phyloP scores from a whole-genome alignment of 2,329 filamentous ascomycete genomes.

The Bretziella fagacearum region DNA sequence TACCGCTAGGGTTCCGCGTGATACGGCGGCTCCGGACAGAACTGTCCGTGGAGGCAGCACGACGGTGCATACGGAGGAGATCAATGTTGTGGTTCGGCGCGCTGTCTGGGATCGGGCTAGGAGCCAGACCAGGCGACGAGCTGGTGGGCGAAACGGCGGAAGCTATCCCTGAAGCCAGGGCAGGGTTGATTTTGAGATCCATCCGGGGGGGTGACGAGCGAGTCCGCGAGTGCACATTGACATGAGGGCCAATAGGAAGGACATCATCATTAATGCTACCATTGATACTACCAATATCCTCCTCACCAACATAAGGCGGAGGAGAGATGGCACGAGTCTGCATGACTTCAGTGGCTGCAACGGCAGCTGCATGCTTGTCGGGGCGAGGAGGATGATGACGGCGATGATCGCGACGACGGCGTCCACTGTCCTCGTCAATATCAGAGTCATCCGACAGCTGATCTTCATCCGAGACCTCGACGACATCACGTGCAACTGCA shows the following conservation, averaged over 20 bases:
- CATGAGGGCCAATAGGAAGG: slow-evolving; percentile 2
- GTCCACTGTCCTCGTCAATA: slow-evolving; percentile 1
- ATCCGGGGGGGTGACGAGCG: slow-evolving; percentile 7
- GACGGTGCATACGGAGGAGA: slow-evolving; percentile 1
- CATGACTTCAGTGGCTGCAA: slow-evolving; percentile 12
- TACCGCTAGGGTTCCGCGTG: slow-evolving; percentile 5
- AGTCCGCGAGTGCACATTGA: slow-evolving; percentile 7
- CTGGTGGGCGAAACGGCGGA: slow-evolving; percentile 1
- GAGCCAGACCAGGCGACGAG: slow-evolving; percentile 10
- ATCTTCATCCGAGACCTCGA: slow-evolving; percentile 2
- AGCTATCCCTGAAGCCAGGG: not conserved
- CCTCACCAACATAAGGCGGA: not conserved
- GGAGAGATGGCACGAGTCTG: slow-evolving; percentile 10
- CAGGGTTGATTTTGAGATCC: slow-evolving; percentile 6
- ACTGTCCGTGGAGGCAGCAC: slow-evolving; percentile 9
- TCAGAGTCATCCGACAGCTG: slow-evolving; percentile 9
- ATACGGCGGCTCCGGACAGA: slow-evolving; percentile 6
- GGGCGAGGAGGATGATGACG: not conserved
- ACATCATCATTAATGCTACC: not conserved
- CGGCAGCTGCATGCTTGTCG: slow-evolving; percentile 6
- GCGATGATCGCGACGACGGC: not conserved
- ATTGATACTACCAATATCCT: not conserved
- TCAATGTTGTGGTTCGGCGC: slow-evolving; percentile 5
- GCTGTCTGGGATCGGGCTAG: slow-evolving; percentile 11
- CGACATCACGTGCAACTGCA: not conserved